Percentiles rank a stretch among this genome's conserved stretches.
phyloP scores from a whole-genome alignment of 192 early-diverging fungal species.

The Lobosporangium transversale region DNA sequence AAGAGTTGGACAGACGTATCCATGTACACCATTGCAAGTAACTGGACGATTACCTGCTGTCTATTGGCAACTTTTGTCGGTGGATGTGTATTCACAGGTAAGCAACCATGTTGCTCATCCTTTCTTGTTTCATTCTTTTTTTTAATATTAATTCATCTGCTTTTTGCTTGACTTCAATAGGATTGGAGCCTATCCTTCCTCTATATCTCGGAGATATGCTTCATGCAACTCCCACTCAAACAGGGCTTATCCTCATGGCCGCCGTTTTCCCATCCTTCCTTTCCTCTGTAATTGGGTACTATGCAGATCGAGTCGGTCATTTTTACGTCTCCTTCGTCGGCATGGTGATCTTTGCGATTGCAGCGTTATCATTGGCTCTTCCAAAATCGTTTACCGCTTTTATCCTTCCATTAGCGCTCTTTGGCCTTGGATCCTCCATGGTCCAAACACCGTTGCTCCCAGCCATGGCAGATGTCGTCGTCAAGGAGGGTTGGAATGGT shows the following conservation, averaged over 20 bases:
- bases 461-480: slow-evolving; percentile 73
- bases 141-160: not conserved
- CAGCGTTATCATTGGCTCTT: slow-evolving; percentile 55
- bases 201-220: slow-evolving; percentile 57
- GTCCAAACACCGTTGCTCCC: slow-evolving; percentile 73
- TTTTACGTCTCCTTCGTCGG: slow-evolving; percentile 57
- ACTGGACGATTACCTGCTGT: slow-evolving; percentile 59
- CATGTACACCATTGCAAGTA: slow-evolving; percentile 55
- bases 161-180: slow-evolving; percentile 12
- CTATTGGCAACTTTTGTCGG: slow-evolving; percentile 56
- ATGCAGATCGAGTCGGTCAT: slow-evolving; percentile 59
- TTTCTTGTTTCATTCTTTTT: not conserved
- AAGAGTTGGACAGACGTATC: slow-evolving; percentile 30
- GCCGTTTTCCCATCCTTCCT: slow-evolving; percentile 76
- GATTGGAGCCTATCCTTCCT: slow-evolving; percentile 67
- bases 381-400: slow-evolving; percentile 49
- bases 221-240: slow-evolving; percentile 48
- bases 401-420: slow-evolving; percentile 59
- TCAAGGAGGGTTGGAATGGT: slow-evolving; percentile 68
- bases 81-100: slow-evolving; percentile 63
- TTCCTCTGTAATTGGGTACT: slow-evolving; percentile 65
- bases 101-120: not conserved
- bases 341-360: slow-evolving; percentile 58
- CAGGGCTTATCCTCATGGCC: slow-evolving; percentile 72
- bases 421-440: slow-evolving; percentile 63